These are phyloP conservation scores for Parachaetomium inaequale DNA, from an alignment of 495 filamentous ascomycete genomes.

Conservation along the genomic window DNA sequence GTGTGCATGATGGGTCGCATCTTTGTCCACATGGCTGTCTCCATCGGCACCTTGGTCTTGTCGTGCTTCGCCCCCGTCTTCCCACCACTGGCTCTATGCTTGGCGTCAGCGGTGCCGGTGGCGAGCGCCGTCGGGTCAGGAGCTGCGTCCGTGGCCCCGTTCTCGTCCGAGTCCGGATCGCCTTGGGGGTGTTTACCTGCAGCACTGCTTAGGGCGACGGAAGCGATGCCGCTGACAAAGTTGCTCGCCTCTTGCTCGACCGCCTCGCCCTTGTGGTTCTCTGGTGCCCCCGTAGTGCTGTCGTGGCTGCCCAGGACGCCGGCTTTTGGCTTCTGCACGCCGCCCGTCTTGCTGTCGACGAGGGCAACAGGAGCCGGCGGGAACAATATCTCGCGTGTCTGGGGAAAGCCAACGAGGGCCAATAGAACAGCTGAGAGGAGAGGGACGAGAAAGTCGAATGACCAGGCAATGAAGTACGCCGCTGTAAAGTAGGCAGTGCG, in stretches of 20 bases:
- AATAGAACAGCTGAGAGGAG: conserved; percentile 54
- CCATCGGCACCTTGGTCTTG: conserved; percentile 82
- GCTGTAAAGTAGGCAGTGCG: conserved; percentile 65
- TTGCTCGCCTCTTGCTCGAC: conserved; percentile 83
- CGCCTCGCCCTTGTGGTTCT: conserved; percentile 81
- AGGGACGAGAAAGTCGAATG: conserved; percentile 69
- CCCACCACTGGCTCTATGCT: conserved; percentile 49
- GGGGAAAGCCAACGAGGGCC: conserved; percentile 63
- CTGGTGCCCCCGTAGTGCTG: conserved; percentile 75
- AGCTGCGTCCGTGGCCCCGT: conserved; percentile 46
- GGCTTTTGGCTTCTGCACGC: conserved; percentile 63
- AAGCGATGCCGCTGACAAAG: conserved; percentile 71
- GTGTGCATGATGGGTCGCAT: conserved; percentile 75
- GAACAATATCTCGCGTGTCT: conserved; percentile 62
- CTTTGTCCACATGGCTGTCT: conserved; percentile 70
- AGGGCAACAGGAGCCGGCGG: conserved; percentile 67
- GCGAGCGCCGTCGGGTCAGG: conserved; percentile 60
- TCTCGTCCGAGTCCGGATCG: conserved; percentile 42
- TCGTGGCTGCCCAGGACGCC: conserved; percentile 73
- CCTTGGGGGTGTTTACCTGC: conserved; percentile 66
- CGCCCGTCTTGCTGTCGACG: conserved; percentile 59
- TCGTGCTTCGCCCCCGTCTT: conserved; percentile 55
- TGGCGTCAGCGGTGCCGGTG: conserved; percentile 51
- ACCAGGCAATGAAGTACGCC: conserved; percentile 72
- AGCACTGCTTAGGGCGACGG: conserved; percentile 69